Percentiles rank a stretch among this genome's conserved stretches.
phyloP scores from a whole-genome alignment of 352 stramenopile species.

The Salisapilia sapeloensis region DNA sequence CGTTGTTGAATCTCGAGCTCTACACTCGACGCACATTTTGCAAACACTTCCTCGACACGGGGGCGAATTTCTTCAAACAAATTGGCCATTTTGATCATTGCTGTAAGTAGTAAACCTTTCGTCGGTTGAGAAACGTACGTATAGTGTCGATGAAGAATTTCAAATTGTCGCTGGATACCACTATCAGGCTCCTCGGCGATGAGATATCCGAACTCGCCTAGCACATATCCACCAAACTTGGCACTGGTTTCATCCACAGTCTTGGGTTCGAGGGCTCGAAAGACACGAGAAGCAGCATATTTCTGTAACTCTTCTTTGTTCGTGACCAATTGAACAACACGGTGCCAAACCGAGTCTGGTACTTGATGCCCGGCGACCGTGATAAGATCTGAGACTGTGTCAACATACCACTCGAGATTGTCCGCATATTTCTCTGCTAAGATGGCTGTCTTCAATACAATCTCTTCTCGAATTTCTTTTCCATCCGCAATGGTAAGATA shows the following conservation, averaged over 20 bases:
- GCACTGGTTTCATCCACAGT: constrained; percentile 92
- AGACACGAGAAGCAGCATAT: constrained; percentile 91
- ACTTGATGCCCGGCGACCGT: constrained; percentile 87
- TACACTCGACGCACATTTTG: constrained; percentile 85
- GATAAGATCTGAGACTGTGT: constrained; percentile 96
- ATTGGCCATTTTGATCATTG: constrained; percentile 94
- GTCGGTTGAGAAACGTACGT: constrained; percentile 62
- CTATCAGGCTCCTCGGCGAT: constrained; percentile 80
- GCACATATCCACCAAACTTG: constrained; percentile 89
- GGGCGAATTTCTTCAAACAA: constrained; percentile 69
- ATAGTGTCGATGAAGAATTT: constrained; percentile 95
- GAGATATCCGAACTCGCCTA: constrained; percentile 96
- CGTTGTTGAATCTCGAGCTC: constrained; percentile 97
- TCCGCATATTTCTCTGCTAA: constrained; percentile 95
- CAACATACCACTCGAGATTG: constrained; percentile 93
- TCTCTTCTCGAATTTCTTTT: constrained; percentile 87
- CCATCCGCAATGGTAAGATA: constrained; percentile 89
- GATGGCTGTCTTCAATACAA: constrained; percentile 98
- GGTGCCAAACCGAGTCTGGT: constrained; percentile 94
- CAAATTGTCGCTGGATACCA: constrained; percentile 88
- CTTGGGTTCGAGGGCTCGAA: constrained; percentile 85
- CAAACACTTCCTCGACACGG: constrained; percentile 86
- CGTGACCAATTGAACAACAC: constrained; percentile 97
- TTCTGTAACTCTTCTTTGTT: constrained; percentile 92
- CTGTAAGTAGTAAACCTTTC: constrained; percentile 88